Conservation (phyloP, 2,329 filamentous ascomycete genomes). For the Fonsecaea erecta region DNA sequence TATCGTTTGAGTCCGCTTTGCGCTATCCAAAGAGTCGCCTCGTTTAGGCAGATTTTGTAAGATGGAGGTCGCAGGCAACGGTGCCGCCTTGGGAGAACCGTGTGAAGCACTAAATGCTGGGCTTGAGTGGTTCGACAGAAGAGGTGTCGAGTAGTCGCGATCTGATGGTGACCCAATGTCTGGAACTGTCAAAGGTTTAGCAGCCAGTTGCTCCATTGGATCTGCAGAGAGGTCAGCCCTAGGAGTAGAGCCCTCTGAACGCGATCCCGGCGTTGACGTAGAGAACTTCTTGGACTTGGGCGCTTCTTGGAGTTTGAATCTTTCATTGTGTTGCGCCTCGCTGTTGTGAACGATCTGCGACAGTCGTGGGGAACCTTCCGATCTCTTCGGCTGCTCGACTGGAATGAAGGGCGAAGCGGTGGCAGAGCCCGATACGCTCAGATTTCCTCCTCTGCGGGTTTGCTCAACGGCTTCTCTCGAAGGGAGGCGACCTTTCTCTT, state of each 20-base stretch:
- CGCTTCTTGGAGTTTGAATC: conserved; percentile 80
- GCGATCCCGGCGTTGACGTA: conserved; percentile 47
- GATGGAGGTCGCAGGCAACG: conserved; percentile 39
- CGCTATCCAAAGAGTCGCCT: conserved; percentile 63
- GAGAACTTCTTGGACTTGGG: conserved; percentile 64
- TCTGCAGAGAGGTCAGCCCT: conserved; percentile 23
- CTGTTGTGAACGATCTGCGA: conserved; percentile 27
- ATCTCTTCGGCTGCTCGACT: conserved; percentile 20
- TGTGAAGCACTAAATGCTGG: conserved; percentile 58
- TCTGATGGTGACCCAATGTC: conserved; percentile 42
- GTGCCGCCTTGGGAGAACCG: conserved; percentile 45
- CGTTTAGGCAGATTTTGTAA: conserved; percentile 56
- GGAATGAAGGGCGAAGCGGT: conserved; percentile 29
- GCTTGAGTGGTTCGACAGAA: conserved; percentile 65
- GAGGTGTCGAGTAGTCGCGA: conserved; percentile 46
- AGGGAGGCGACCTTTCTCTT: conserved; percentile 73
- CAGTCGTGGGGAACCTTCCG: conserved; percentile 26
- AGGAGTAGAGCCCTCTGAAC: conserved; percentile 35
- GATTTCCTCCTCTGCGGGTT: conserved; percentile 47
- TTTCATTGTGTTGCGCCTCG: conserved; percentile 50
- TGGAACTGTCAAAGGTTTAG: conserved; percentile 31
- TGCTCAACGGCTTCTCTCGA: conserved; percentile 37
- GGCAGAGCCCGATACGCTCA: conserved; percentile 35
- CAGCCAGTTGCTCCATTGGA: conserved; percentile 23
- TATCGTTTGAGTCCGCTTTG: conserved; percentile 47